Evolutionary conservation across 1,284 basidiomycete genomes (phyloP).

Genomic region (Coniferiporia weirii): DNA sequence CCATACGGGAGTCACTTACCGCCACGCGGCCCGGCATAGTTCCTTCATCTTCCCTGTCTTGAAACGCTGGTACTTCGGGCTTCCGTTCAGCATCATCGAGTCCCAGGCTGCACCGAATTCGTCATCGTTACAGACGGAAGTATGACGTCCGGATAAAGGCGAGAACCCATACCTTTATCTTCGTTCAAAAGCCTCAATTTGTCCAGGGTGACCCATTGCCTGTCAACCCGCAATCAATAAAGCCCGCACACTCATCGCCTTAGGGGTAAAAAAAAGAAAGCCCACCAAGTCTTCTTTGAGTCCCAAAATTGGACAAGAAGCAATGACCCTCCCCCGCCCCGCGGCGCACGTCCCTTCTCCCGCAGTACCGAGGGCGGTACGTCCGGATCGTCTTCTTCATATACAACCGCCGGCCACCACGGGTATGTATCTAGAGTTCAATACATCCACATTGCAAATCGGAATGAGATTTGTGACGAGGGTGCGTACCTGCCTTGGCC

Average conservation of each 20-base stretch:
- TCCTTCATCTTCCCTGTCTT: constrained; percentile 38
- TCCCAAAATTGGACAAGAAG: constrained; percentile 70
- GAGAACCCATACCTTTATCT: constrained; percentile 42
- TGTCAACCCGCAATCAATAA: constrained; percentile 20
- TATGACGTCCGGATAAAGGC: background rate
- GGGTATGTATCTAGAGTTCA: constrained; percentile 45
- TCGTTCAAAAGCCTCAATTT: constrained; percentile 54
- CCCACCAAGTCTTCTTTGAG: constrained; percentile 50
- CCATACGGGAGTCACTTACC: constrained; percentile 30
- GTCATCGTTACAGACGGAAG: background rate
- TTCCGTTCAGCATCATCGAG: constrained; percentile 39
- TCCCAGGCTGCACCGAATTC: constrained; percentile 38
- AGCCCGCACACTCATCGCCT: background rate
- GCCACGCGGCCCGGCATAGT: constrained; percentile 44
- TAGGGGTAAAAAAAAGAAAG: background rate
- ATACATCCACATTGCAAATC: constrained; percentile 3
- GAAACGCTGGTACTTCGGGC: constrained; percentile 44
- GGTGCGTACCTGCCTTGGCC: constrained; percentile 56
- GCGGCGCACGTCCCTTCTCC: constrained; percentile 28
- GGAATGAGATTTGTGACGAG: background rate
- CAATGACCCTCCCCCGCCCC: constrained; percentile 33
- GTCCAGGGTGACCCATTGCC: constrained; percentile 49
- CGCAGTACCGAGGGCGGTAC: constrained; percentile 48
- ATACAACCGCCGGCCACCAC: constrained; percentile 64
- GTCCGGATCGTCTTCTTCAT: constrained; percentile 42